These are phyloP conservation scores for Xylaria sp. DNA, from an alignment of 2,329 filamentous ascomycete genomes.

Conservation along the genomic window DNA sequence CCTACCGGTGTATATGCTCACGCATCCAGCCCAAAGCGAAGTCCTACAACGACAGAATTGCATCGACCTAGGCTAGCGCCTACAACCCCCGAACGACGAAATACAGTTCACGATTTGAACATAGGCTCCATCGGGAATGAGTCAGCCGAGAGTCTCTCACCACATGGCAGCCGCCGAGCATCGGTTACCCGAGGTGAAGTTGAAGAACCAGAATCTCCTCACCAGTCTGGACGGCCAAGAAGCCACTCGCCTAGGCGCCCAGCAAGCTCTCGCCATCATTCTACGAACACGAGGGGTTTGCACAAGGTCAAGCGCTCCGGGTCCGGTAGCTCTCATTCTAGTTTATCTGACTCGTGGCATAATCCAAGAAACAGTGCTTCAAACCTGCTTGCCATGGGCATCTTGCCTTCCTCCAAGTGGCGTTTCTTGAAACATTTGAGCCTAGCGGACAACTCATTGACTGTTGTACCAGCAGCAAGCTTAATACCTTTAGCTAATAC, in stretches of 20 bases:
- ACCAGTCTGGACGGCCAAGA: constrained; percentile 65
- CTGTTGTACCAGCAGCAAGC: constrained; percentile 78
- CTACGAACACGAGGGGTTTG: constrained; percentile 72
- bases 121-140: constrained; percentile 71
- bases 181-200: constrained; percentile 61
- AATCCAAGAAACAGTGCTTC: constrained; percentile 78
- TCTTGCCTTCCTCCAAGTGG: constrained; percentile 90
- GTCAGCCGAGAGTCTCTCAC: constrained; percentile 54
- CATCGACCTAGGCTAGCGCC: constrained; percentile 76
- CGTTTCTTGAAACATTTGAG: constrained; percentile 92
- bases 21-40: constrained; percentile 67
- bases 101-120: constrained; percentile 60
- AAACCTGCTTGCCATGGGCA: constrained; percentile 77
- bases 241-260: constrained; percentile 87
- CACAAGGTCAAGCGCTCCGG: constrained; percentile 86
- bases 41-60: constrained; percentile 73
- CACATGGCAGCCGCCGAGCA: constrained; percentile 54
- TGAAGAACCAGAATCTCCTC: constrained; percentile 59
- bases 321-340: constrained; percentile 93
- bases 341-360: constrained; percentile 72
- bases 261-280: constrained; percentile 76
- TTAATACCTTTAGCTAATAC: constrained; percentile 87
- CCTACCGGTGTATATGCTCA: constrained; percentile 77
- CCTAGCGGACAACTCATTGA: constrained; percentile 90
- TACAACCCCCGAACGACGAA: constrained; percentile 66